Base-by-base conservation (phyloP, 2,329 filamentous ascomycete species). In the Botrytis paeoniae region DNA sequence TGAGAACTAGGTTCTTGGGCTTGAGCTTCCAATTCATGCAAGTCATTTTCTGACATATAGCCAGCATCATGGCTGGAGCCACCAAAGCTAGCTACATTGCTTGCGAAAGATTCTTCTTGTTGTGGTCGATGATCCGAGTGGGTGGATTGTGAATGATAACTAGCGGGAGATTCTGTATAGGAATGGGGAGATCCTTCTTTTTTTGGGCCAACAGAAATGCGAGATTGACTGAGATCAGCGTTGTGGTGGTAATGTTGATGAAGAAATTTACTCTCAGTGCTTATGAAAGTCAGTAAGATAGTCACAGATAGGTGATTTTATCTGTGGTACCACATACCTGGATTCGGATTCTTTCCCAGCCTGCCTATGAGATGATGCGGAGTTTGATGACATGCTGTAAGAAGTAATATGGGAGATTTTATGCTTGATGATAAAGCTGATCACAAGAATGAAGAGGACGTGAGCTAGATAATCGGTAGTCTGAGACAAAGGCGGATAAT, bases 211-310 rank as follows among this genome's bases (percentile, higher is more conserved):
- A 14, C 25, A 54, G 14, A 54, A 18, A 25, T 66, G 25, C 32
- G 25, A 54, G 25, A 10, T 54, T n/a, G 64, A 18, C 8, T 66
- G 35, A 8, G 45, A 5, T n/a, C 48, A 16, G 32, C 9, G 8
- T 54, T 32, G 5, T 10, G 45, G 16, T 51, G 4, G 25, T 29
- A 12, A 29, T 35, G 9, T 22, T 39, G 45, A 54, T 54, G 32
- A 39, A 14, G 5, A 39, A 16, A 39, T 39, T 22, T 29, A 25
- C 8, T 54, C 22, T 22, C 35, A 6, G 25, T 66, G 45, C 64
- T 66, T 66, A 20, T 66, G n/a, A 54, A 66, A 66, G 45, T 66
- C 45, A 66, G 64, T 39, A 54, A 54, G 45, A 54, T 39, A 54
- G 35, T 29, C 64, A 39, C 16, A 29, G 22, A 37, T 12, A 25